Percentiles rank a stretch among this genome's conserved stretches.
Conservation (phyloP, 2,329 filamentous ascomycete species). For the Exophiala mesophila region DNA sequence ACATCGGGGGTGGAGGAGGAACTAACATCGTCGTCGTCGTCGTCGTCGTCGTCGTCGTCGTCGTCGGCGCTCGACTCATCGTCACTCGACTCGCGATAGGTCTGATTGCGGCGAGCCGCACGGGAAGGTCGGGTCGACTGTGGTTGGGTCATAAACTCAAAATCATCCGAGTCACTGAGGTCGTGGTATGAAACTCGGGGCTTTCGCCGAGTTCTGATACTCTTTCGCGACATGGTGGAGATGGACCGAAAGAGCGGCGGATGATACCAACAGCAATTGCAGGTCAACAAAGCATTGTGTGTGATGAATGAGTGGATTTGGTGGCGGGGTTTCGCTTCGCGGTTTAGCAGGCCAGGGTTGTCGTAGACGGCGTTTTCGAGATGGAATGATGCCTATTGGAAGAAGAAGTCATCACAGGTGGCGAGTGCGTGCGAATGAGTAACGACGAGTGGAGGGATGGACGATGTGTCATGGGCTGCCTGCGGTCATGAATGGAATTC, state of each 20-base stretch:
- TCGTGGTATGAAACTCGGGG: conserved; percentile 14
- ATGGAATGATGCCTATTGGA: too few species aligned
- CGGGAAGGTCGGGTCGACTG: conserved; percentile 14
- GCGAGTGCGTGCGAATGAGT: too few species aligned
- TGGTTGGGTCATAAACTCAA: conserved; percentile 2
- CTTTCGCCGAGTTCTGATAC: conserved; percentile 10
- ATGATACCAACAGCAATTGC: too few species aligned
- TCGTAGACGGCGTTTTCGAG: neutral
- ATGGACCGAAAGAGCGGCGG: conserved; percentile 1
- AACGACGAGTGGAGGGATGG: too few species aligned
- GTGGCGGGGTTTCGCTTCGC: too few species aligned
- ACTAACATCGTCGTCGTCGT: neutral
- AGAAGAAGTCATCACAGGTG: too few species aligned
- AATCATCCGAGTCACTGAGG: conserved; percentile 13
- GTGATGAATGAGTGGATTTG: too few species aligned
- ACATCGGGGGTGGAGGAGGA: neutral
- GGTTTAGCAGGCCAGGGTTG: neutral
- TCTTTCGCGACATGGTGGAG: neutral
- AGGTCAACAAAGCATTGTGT: too few species aligned
- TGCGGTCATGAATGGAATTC: too few species aligned
- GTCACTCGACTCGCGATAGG: conserved; percentile 18
- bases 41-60: neutral
- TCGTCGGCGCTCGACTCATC: conserved; percentile 7
- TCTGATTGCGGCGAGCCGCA: conserved; percentile 7
- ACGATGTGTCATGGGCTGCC: too few species aligned